Conservation (phyloP, 169 alveolate species). For the Cryptosporidium meleagridis region DNA sequence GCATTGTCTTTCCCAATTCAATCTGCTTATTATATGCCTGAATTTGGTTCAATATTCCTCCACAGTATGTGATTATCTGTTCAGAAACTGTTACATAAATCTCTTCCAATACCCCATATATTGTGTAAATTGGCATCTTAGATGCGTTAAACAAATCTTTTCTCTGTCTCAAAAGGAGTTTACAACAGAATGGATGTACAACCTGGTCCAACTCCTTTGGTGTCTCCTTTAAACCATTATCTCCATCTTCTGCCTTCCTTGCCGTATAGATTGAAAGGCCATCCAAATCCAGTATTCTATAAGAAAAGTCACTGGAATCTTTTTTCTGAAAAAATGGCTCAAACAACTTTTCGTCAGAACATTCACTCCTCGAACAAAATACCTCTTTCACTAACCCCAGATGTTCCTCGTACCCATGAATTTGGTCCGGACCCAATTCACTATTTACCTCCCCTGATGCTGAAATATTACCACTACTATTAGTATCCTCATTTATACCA, state of each 20-base stretch:
- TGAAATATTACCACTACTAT: background rate
- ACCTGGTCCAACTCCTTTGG: constrained; percentile 16
- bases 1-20: constrained; percentile 10
- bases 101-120: constrained; percentile 69
- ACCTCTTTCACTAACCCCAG: constrained; percentile 25
- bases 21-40: constrained; percentile 49
- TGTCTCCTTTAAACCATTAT: background rate
- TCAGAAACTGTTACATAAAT: constrained; percentile 51
- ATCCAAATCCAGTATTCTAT: constrained; percentile 47
- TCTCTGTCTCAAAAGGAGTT: constrained; percentile 51
- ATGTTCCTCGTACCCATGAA: constrained; percentile 41
- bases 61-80: constrained; percentile 45
- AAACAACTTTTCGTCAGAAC: constrained; percentile 21
- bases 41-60: constrained; percentile 15
- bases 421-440: constrained; percentile 39
- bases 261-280: constrained; percentile 32
- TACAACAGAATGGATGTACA: constrained; percentile 64
- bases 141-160: constrained; percentile 27
- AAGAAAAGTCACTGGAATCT: constrained; percentile 59
- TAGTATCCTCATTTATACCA: no score
- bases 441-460: background rate
- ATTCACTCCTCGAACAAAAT: constrained; percentile 20
- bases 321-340: constrained; percentile 58
- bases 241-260: background rate
- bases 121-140: constrained; percentile 53